Base-by-base conservation (phyloP, 2,329 filamentous ascomycete genomes). In the Drechslerella coelobrocha region DNA sequence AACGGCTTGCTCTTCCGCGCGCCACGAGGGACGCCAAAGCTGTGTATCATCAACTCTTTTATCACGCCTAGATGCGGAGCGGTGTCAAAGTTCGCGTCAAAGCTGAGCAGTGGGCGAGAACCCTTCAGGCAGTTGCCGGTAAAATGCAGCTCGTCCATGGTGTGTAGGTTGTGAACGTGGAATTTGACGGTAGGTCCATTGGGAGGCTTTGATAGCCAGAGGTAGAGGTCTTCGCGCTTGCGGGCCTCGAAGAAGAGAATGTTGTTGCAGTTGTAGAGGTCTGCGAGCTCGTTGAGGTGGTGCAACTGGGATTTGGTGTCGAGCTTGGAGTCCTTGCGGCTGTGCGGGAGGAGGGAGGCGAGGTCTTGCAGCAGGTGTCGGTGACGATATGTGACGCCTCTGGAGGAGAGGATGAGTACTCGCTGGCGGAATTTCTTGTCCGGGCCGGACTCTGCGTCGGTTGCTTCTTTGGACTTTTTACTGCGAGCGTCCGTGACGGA, bases 101-200 rank as follows among this genome's bases (percentile, higher is more conserved):
- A 99, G 34, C 91, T 94, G 62, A 99, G 86, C 39, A 99, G 83
- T 0, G 94, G 93, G 34, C 94, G 84, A 26, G 91, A 94, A 68
- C 94, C 94, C 81, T 96, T 97, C 72, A 97, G 82, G 78, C 92
- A 97, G 82, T 99, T 99, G 59, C 94, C 94, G 14, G 92, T 92
- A 79, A 99, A 97, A 77, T 96, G 91, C 34, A 99, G 83, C 79
- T 99, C 94, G 77, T 93, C 91, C 91, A 95, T 96, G 8, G 93
- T 97, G 81, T 97, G 92, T 77, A 97, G 78, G 77, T 92, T 92
- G 78, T 94, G 90, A 55, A 91, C 83, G 77, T 94, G 90, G 79
- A 94, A 84, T 76, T 89, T 89, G 73, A 88, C 81, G 0, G 87
- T 89, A 27, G 88, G 89, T 0, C 89, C 89, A 76, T 92, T 96